Conservation (phyloP, 169 alveolate genomes). For the Babesia gibsoni region DNA sequence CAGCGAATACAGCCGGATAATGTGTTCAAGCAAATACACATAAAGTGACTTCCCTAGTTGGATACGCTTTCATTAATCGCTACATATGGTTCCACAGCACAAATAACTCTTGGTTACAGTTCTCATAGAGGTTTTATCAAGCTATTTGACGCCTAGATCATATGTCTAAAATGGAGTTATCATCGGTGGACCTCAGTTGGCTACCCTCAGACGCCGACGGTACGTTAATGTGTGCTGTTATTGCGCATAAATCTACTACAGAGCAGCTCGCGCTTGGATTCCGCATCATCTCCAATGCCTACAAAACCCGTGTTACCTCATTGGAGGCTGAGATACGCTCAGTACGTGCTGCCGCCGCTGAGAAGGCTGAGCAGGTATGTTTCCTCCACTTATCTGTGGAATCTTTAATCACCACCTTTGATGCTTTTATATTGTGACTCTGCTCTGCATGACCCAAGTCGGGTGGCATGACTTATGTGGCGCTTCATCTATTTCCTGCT, state of each 20-base stretch:
- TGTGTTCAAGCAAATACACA: too few relatives aligned
- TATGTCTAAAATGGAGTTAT: conserved; percentile 43
- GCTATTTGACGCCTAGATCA: too few relatives aligned
- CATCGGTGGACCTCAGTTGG: conserved; percentile 73
- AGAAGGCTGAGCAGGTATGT: conserved; percentile 76
- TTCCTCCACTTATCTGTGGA: not conserved
- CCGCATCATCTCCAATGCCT: conserved; percentile 80
- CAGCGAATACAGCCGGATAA: too few relatives aligned
- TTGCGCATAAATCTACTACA: conserved; percentile 17
- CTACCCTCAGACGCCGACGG: conserved; percentile 80
- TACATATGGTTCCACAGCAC: not conserved
- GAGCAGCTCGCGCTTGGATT: conserved; percentile 85
- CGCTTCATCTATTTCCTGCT: too few relatives aligned
- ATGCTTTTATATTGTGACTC: not conserved
- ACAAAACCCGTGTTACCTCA: conserved; percentile 78
- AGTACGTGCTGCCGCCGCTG: conserved; percentile 74
- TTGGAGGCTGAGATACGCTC: conserved; percentile 78
- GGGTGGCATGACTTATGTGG: too few relatives aligned
- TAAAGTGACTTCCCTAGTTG: too few relatives aligned
- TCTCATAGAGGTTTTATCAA: not conserved
- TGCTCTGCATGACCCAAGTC: not conserved
- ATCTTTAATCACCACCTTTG: not conserved
- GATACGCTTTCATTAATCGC: too few relatives aligned
- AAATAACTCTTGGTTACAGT: not conserved
- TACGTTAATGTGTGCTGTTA: not conserved